Evolutionary conservation across 176 grass and related monocot genomes (phyloP), one percentile per base, ranked within the genome.

Genomic region (Pontederia paniculata): DNA sequence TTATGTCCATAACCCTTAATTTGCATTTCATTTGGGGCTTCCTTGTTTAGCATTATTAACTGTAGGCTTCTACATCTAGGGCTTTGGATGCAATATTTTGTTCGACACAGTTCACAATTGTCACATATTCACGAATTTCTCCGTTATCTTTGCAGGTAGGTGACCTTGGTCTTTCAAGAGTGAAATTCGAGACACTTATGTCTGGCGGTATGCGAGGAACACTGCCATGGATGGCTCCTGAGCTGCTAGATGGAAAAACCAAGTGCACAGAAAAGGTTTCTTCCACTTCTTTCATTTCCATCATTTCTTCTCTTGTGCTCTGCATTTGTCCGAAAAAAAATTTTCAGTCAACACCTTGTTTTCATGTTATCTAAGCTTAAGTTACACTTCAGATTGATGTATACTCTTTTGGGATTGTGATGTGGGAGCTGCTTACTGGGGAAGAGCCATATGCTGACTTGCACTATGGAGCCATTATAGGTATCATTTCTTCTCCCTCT

Each of bases 361-460:
- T 8, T 68, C 46, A 42, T 61, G 13, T 11, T 44, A 62, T 22
- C 13, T 23, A 42, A 59, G 8, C 44, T 67, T 63, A 73, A 18
- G 46, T 1, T 19, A 57, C 18, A 48, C 47, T 23, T 77, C 25
- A 98, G 94, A 83, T 98, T 60, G 94, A 98, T 53, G 83, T 93
- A 8, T 98, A 91, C 75, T 98, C 94, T 13, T 98, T 98, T 84
- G 94, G 94, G 22, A 88, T 98, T 67, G 94, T 98, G 50, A 69
- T 98, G 53, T 98, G 94, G 94, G 94, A 98, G 63, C 87, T 98
- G 31, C 62, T 98, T 11, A 91, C 94, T 21, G 94, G 94, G 66
- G 94, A 98, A 45, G 87, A 91, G 44, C 94, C 94, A 20, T 98
- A 91, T 67, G 86, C 78, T 58, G 86, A 91, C 72, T 75, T 98